Evolutionary conservation across 1,284 basidiomycete species (phyloP).

Genomic region (Trichosporon sp.): DNA sequence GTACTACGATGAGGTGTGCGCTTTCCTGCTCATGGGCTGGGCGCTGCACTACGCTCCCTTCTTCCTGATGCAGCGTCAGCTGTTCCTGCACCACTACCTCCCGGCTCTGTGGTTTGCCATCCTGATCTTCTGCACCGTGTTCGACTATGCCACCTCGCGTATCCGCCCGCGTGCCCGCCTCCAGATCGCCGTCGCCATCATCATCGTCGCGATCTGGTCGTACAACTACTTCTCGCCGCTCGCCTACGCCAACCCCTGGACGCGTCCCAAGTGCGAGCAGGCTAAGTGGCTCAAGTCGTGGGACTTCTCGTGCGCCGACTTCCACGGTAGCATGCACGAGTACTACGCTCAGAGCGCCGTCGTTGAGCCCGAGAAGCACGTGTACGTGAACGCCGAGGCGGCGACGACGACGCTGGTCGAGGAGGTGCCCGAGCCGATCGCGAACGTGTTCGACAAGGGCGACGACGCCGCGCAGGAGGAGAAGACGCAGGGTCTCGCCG

Average conservation of each 20-base stretch:
- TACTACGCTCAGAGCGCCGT: conserved; percentile 35
- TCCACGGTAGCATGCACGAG: conserved; percentile 46
- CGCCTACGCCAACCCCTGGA: conserved; percentile 86
- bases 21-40: conserved; percentile 93
- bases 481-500: conserved; percentile 49
- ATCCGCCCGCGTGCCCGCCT: conserved; percentile 75
- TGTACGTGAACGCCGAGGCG: conserved; percentile 36
- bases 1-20: conserved; percentile 88
- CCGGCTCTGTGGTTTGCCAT: conserved; percentile 94
- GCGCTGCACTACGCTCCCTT: conserved; percentile 93
- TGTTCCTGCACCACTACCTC: conserved; percentile 96
- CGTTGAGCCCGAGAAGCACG: conserved; percentile 35
- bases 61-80: conserved; percentile 92
- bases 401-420: conserved; percentile 44
- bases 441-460: conserved; percentile 52
- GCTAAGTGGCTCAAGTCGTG: conserved; percentile 87
- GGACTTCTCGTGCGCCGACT: conserved; percentile 73
- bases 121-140: conserved; percentile 73
- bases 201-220: conserved; percentile 73
- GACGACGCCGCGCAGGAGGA: conserved; percentile 48
- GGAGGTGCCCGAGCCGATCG: conserved; percentile 54
- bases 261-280: conserved; percentile 70
- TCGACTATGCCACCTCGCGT: conserved; percentile 80
- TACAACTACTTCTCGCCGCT: conserved; percentile 81
- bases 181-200: conserved; percentile 73